Base-by-base conservation (phyloP, 129 eudicot species). In the Solidago caesia region DNA sequence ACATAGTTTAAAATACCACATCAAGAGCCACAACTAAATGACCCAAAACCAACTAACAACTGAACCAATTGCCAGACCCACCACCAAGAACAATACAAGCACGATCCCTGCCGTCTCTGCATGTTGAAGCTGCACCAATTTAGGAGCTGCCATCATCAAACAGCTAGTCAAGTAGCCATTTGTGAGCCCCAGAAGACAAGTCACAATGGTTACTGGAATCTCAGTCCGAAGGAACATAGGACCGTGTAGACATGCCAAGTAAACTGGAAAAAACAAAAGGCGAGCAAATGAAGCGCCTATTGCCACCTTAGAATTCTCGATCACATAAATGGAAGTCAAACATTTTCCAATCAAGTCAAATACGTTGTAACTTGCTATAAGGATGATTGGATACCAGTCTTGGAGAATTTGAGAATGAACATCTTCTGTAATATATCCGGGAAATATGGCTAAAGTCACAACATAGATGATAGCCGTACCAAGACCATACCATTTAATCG, bases 11-110 rank as follows among this genome's bases (percentile, higher is more conserved):
- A n/a, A 70, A 48, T 14, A 68, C 46, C 26, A 44, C 13, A 15
- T 15, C 42, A 43, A 16, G 46, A 75, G 10, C 73, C 57, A 53
- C 46, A 69, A 62, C 75, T 83, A 94, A 70, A 91, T 82, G 77
- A 94, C 96, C 99, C 99, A 94, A 64, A 91, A 90, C 97, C 99
- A 94, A 42, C 96, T 85, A 46, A 91, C 96, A 51, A 91, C 72
- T 7, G 97, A 94, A 53, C 99, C 99, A 74, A 67, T 66, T 0
- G 90, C 92, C 84, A 94, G 72, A 71, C 98, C 98, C 33, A 84
- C 64, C 14, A 84, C 87, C 75, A 94, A 88, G 85, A 88, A 94
- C 84, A 94, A 75, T 59, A 87, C 96, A 12, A 88, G 76, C 72
- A 94, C 89, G 26, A 73, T 94, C 83, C 98, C 98, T 4, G 98